Conservation (phyloP, 2,329 filamentous ascomycete genomes). For the Pseudogymnoascus sp. region DNA sequence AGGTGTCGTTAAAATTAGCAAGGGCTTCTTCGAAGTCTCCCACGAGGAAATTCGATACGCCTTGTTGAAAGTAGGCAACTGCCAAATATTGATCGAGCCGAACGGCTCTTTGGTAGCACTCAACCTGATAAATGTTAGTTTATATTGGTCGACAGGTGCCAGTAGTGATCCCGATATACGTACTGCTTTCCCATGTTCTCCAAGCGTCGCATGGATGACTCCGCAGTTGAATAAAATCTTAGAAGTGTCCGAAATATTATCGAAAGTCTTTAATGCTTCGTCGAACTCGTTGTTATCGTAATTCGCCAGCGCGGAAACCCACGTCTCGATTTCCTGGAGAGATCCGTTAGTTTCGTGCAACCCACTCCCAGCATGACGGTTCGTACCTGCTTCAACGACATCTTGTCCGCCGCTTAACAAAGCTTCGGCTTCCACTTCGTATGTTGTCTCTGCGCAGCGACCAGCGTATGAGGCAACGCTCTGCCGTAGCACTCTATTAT, state of each 20-base stretch:
- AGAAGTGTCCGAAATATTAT: conserved; percentile 85
- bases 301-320: conserved; percentile 82
- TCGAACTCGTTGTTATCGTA: conserved; percentile 99
- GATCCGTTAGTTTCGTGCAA: conserved; percentile 5
- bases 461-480: conserved; percentile 3
- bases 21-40: conserved; percentile 96
- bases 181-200: conserved; percentile 93
- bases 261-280: conserved; percentile 75
- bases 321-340: conserved; percentile 86
- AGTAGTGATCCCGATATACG: conserved; percentile 34
- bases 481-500: conserved; percentile 5
- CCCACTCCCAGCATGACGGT: neutral
- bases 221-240: conserved; percentile 99
- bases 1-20: conserved; percentile 96
- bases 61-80: conserved; percentile 96
- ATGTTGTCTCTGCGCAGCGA: neutral
- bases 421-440: neutral
- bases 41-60: conserved; percentile 94
- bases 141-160: conserved; percentile 20
- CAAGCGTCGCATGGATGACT: conserved; percentile 92
- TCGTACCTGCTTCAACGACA: conserved; percentile 8
- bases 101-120: conserved; percentile 89
- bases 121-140: conserved; percentile 51
- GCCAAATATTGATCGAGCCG: conserved; percentile 90
- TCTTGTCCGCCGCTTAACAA: neutral